Evolutionary conservation across 805 yeast species (phyloP).

Genomic region (Sugiyamaella floridensis): DNA sequence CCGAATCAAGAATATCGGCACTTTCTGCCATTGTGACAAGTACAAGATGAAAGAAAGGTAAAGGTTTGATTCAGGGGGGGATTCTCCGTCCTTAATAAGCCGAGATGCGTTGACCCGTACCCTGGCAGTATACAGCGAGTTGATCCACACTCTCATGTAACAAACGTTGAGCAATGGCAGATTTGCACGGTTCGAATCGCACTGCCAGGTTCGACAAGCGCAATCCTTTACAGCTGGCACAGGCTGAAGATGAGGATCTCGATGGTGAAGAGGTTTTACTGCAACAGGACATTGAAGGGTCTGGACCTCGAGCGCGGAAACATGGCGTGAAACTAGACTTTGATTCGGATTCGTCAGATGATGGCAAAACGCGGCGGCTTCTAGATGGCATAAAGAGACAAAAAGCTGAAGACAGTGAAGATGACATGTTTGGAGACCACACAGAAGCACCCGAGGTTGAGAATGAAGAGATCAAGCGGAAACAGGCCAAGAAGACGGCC

Average conservation of each 20-base stretch:
- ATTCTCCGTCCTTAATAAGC: neutral
- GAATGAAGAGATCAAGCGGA: neutral
- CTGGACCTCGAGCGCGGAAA: slow-evolving; percentile 8
- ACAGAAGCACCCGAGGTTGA: slow-evolving; percentile 16
- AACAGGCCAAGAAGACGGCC: slow-evolving; percentile 16
- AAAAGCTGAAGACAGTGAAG: slow-evolving; percentile 29
- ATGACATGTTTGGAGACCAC: slow-evolving; percentile 24
- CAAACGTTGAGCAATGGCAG: neutral
- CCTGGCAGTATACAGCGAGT: no score
- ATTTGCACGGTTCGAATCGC: neutral
- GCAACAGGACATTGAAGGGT: slow-evolving; percentile 20
- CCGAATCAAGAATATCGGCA: slow-evolving; percentile 38
- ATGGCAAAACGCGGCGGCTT: slow-evolving; percentile 16
- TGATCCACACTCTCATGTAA: no score
- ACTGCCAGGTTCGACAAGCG: slow-evolving; percentile 17
- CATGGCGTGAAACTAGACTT: slow-evolving; percentile 13
- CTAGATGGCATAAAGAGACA: slow-evolving; percentile 2
- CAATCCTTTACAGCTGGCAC: slow-evolving; percentile 20
- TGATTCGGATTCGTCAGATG: slow-evolving; percentile 25
- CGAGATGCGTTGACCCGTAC: neutral
- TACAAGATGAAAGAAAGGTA: no score
- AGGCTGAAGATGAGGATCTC: slow-evolving; percentile 8
- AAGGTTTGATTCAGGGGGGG: neutral
- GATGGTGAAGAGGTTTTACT: slow-evolving; percentile 19
- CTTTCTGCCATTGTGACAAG: neutral